Percentiles rank a stretch among this genome's conserved stretches.
Evolutionary conservation across 1,284 basidiomycete genomes (phyloP).

Genomic region (Melampsora larici-populina): DNA sequence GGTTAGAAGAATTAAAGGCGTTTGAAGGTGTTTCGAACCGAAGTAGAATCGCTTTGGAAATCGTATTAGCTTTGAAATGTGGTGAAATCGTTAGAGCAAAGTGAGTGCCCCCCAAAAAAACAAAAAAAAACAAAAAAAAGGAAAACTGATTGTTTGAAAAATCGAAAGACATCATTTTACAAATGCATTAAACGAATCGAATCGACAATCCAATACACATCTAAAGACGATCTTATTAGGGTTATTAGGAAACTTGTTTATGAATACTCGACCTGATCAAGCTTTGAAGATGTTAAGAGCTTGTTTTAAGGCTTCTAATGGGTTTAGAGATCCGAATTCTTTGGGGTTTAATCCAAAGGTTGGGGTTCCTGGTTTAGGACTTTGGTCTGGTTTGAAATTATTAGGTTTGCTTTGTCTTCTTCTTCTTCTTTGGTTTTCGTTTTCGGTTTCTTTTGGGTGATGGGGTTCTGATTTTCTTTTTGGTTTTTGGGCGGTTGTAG

Average conservation of each 20-base stretch:
- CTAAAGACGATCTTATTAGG: slow-evolving; percentile 25
- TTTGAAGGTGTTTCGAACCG: no score
- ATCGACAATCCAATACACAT: slow-evolving; percentile 22
- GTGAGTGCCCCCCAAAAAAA: no score
- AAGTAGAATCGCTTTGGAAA: slow-evolving; percentile 1
- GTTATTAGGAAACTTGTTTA: slow-evolving; percentile 8
- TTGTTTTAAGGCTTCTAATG: slow-evolving; percentile 4
- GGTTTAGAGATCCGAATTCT: not conserved
- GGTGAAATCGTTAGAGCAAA: slow-evolving; percentile 28
- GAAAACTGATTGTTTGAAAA: not conserved
- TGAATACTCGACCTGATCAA: slow-evolving; percentile 27
- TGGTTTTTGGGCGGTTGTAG: no score
- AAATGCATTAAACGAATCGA: slow-evolving; percentile 10
- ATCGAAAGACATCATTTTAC: slow-evolving; percentile 16
- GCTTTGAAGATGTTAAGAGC: slow-evolving; percentile 18
- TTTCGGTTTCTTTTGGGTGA: not conserved
- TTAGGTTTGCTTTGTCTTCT: not conserved
- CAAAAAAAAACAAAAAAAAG: no score
- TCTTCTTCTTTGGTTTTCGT: not conserved
- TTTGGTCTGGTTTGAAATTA: slow-evolving; percentile 24
- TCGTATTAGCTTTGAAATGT: slow-evolving; percentile 30
- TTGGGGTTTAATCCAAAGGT: not conserved
- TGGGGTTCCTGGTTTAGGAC: slow-evolving; percentile 11
- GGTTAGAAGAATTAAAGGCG: no score
- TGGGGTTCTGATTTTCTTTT: no score